Evolutionary conservation across 768 basidiomycete genomes (phyloP), one percentile per base, ranked within the genome.

Genomic region (Lactarius sp.): DNA sequence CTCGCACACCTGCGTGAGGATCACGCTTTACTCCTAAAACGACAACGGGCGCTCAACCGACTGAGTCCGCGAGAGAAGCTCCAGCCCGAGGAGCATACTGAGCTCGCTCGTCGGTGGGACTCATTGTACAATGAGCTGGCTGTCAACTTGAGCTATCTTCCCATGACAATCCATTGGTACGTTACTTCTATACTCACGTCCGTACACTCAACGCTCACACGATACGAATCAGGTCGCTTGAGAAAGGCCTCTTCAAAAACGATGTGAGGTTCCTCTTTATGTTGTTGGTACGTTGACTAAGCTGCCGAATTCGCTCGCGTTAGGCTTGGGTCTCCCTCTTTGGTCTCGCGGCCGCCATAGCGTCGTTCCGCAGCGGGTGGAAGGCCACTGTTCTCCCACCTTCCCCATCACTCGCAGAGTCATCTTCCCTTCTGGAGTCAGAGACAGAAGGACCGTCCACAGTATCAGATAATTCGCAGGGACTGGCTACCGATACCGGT

Each of bases 161-260:
- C 92, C 4, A 73, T 91, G 55, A 90, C 92, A 2, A 73, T 92
- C 60, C 94, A 96, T 72, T 94, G 92, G 93, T 91, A 59, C 82
- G 16, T 53, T 31, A 65, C 33, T 14, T 8, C 42, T 33, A 18
- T 53, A 9, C 34, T 6, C 4, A 1, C 14, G 7, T 7, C 4
- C 20, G 6, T 6, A 7, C 13, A 5, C 4, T 34, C 22, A 8
- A 31, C 31, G 36, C 51, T 61, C 13, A 27, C 37, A 42, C 9
- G 33, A 22, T 16, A 16, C 42, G 10, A n/a, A 16, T 1, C 13
- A 68, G 63, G 64, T 69, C 66, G 5, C 61, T 69, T 9, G 59
- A 62, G 54, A 66, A 59, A 18, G 68, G 64, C 8, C 13, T 69
- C 13, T 69, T 69, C 49, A 47, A 63, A 56, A 61, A 68, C n/a